Evolutionary conservation across 768 basidiomycete genomes (phyloP), one percentile per base, ranked within the genome.

Genomic region (Pleurotus cornucopiae): DNA sequence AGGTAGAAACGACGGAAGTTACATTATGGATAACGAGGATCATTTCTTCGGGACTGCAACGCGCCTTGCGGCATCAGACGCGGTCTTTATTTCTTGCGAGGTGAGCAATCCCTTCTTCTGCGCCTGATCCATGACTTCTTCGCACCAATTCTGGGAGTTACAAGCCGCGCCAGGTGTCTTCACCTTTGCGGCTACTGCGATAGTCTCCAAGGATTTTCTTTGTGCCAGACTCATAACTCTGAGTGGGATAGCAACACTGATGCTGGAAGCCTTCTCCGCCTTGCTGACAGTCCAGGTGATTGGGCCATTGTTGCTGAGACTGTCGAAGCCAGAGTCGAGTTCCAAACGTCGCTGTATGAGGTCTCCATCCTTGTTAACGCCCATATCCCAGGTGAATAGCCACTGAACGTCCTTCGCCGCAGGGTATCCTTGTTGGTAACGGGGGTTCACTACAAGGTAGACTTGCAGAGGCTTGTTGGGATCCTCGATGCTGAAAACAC

Each of bases 391-490:
- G 41, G 13, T 16, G 14, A 16, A n/a, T 11, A 43, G 14, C 41
- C 41, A 43, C n/a, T 43, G 41, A 11, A 7, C 14, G 13, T 43
- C 13, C n/a, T 20, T 14, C 14, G 41, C 14, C 6, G 41, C 18
- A 9, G 41, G 41, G 13, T 43, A 43, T 5, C 41, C n/a, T 20
- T 43, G 41, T 43, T 43, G 41, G 5, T 20, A 20, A n/a, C 14
- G 41, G 2, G 41, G 41, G 41, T 20, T 43, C 41, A 43, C 41
- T 5, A 54, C 39, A 20, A 53, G n/a, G n/a, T 38, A 11, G 13
- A 52, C 6, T 30, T 20, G 11, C 46, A 37, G 20, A 54, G 58
- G 54, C 55, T 62, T 62, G 63, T 55, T 26, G 55, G 41, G 47
- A 51, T 21, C 13, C 30, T 30, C 30, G 30, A 30, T 30, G 30